phyloP scores from a whole-genome alignment of 2,329 filamentous ascomycete species.

The Neoarthrinium moseri region DNA sequence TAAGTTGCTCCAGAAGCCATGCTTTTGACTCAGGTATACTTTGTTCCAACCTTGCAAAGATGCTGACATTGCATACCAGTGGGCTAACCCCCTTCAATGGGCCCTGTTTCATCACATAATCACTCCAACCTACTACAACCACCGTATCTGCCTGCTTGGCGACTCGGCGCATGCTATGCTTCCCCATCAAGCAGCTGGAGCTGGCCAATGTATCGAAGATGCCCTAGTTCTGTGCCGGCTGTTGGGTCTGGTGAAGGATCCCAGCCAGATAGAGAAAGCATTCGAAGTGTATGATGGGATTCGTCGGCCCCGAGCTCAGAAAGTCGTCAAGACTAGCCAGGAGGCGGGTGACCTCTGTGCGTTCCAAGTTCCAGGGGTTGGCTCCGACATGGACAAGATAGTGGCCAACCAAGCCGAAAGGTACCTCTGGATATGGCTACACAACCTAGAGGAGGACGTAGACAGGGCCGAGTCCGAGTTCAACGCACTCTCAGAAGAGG shows the following conservation, averaged over 20 bases:
- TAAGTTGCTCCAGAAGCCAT: not conserved
- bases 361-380: constrained; percentile 19
- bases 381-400: constrained; percentile 26
- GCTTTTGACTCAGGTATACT: too few species aligned
- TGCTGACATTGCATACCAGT: constrained; percentile 5
- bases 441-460: constrained; percentile 24
- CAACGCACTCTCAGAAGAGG: too few species aligned
- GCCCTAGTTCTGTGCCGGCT: constrained; percentile 21
- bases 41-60: too few species aligned
- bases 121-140: constrained; percentile 21
- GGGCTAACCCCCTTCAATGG: constrained; percentile 20
- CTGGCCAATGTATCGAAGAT: constrained; percentile 24
- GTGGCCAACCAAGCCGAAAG: constrained; percentile 25
- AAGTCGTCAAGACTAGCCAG: constrained; percentile 26
- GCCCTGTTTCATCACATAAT: constrained; percentile 21
- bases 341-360: constrained; percentile 27
- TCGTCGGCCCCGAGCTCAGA: constrained; percentile 28
- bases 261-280: constrained; percentile 18
- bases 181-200: constrained; percentile 24
- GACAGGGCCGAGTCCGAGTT: constrained; percentile 19
- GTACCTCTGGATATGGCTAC: constrained; percentile 30
- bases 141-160: constrained; percentile 20
- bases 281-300: constrained; percentile 25
- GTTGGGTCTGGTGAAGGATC: constrained; percentile 14
- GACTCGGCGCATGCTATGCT: constrained; percentile 23